Evolutionary conservation across 225 moss, liverwort and hornwort genomes (phyloP), one percentile per base, ranked within the genome.

Genomic region (Sphagnum tenellum): DNA sequence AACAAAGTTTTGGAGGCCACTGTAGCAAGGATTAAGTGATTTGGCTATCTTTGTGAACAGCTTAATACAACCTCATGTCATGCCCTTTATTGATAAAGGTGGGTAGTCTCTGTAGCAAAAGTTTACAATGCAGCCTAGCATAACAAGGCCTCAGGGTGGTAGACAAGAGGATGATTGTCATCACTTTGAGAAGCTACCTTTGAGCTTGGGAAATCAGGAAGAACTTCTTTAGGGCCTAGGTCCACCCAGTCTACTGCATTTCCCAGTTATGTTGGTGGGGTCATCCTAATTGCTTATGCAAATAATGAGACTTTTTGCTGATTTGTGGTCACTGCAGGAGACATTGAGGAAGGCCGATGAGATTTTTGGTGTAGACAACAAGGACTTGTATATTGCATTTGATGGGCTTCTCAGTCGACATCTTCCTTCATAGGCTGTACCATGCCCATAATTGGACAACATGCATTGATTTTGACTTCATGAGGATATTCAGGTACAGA

Each of bases 371-470:
- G 79, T 85, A 55, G 88, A 92, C 48, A 90, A 92, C 72, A 83
- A 77, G 65, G 86, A 92, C 62, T 69, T 92, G 48, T 85, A 87
- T 64, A 76, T 69, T 63, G 77, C 81, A 44, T 96, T 96, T 62
- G 85, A 92, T 77, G 88, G 89, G 55, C 89, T 92, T 55, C 70
- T 96, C 5, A 90, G 88, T 66, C 76, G 95, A 45, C 92, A 92
- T 60, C 78, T 88, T 11, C 76, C 89, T 49, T 70, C 86, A 9
- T 89, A 82, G 56, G 62, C 29, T 29, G 29, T 29, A 29, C 29
- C 29, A 29, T 29, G 29, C 29, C 29, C 29, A 29, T 29, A 29
- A 29, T 29, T 29, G 29, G 29, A 29, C 29, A 29, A 1, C 29
- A 29, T 29, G 29, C 29, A 29, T 29, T 29, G 29, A 29, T 29